Evolutionary conservation across 257 asterid species (phyloP), one percentile per base, ranked within the genome.

Genomic region (Solanum dulcamara): DNA sequence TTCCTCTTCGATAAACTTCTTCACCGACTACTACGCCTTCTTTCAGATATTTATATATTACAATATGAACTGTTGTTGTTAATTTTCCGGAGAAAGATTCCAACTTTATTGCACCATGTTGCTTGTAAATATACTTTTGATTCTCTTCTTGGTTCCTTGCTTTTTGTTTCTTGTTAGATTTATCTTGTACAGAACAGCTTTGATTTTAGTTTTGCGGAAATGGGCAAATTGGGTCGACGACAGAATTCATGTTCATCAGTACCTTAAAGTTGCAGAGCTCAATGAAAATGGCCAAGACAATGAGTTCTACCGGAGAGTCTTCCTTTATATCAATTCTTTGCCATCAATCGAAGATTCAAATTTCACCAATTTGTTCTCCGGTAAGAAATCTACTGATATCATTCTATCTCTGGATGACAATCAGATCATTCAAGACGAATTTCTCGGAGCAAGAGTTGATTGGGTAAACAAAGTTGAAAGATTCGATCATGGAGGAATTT

Each of bases 331-430:
- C 13, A 94, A 91, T 87, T 94, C 99, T 14, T 91, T 93, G 51
- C 96, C 98, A 5, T 86, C 89, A 32, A 88, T 94, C 3, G 98
- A 94, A 59, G 97, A 94, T 70, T 93, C 98, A 66, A 97, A 93
- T 86, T 94, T 87, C 91, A 94, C 94, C 22, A 96, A 93, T 90
- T 94, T 96, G 24, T 89, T 96, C 74, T 89, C 98, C 26, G 91
- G 97, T 40, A 57, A 87, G 3, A 93, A 94, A 84, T 85, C 95
- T 24, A 84, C 92, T n/a, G 99, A 96, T 53, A 96, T 96, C 85
- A 91, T 88, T 50, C 85, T 94, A 80, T 84, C 91, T 18, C 92
- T 93, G 83, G 99, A 92, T 80, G 90, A 91, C 20, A 90, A 89
- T 38, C 98, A 93, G 67, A 75, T 89, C 3, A 86, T 96, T 82